Evolutionary conservation across 2,329 filamentous ascomycete genomes (phyloP), one percentile per base, ranked within the genome.

Genomic region (Nothophoma quercina): DNA sequence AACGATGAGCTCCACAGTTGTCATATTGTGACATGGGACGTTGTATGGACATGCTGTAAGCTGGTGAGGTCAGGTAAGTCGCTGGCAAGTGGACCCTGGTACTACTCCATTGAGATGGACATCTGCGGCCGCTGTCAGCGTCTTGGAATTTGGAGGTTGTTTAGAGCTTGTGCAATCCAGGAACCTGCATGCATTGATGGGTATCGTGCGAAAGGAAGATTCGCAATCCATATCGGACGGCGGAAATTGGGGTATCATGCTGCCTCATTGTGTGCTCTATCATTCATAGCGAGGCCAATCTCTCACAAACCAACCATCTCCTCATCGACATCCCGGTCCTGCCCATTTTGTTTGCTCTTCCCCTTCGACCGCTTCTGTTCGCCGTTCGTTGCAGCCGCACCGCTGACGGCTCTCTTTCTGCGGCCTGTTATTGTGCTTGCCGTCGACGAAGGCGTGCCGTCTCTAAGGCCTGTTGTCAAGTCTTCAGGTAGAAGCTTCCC

Each of bases 351-450:
- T 40, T 67, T 65, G 16, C 53, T 58, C 42, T 58, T 61, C 2
- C 52, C 56, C 44, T 64, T 70, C 4, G 63, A 46, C 28, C 65
- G 63, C 45, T 71, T 74, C 25, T 61, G 43, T 9, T 58, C 58
- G n/a, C 48, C 53, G 15, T 62, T 64, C 2, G 19, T 51, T 9
- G 56, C 36, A 12, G 64, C 58, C 2, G 65, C 59, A 18, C 32
- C 65, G 25, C 67, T 73, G 25, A 67, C 56, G 7, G 67, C 67
- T 48, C 67, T 58, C 49, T 72, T 73, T 32, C 63, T 59, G 23
- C 60, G 36, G 18, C 55, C 48, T 4, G 51, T 44, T 19, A 41
- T 57, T 9, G 52, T 44, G 50, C 65, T 68, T 4, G 59, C 48
- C 15, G 56, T 56, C 7, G 67, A 69, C 2, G 64, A 66, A 0